A percentile compares a stretch with the other conserved stretches of the same genome.
These are phyloP conservation scores for Emergomyces pasteurianus DNA, from an alignment of 2,329 filamentous ascomycete genomes.

Conservation along the genomic window DNA sequence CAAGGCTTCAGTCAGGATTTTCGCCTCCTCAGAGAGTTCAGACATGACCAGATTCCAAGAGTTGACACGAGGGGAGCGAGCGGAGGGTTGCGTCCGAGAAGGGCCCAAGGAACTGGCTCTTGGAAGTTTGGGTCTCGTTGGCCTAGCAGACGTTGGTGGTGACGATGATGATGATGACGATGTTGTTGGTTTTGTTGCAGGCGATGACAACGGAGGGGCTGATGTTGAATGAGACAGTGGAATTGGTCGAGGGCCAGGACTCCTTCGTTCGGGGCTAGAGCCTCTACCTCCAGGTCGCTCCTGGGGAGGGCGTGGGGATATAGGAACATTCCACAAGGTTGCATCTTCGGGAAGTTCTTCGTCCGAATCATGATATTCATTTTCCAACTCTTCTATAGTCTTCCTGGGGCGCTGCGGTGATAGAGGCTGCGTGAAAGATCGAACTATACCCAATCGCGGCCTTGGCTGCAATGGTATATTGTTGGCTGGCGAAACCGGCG, in stretches of 20 bases:
- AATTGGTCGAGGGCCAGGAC: constrained; percentile 28
- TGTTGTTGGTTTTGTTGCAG: too few species aligned
- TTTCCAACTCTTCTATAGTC: constrained; percentile 37
- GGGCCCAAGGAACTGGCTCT: constrained; percentile 27
- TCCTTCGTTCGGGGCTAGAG: constrained; percentile 32
- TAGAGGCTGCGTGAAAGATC: constrained; percentile 21
- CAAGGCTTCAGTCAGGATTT: constrained; percentile 46
- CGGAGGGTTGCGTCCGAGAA: constrained; percentile 16
- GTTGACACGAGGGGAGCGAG: constrained; percentile 37
- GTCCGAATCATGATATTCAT: constrained; percentile 40
- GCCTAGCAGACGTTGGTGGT: constrained; percentile 11
- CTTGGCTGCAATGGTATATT: constrained; percentile 14
- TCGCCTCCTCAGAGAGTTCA: constrained; percentile 48
- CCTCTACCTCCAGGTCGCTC: constrained; percentile 29
- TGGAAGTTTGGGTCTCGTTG: constrained; percentile 23
- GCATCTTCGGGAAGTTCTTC: constrained; percentile 40
- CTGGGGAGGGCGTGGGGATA: constrained; percentile 33
- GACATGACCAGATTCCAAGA: constrained; percentile 48
- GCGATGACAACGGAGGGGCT: constrained; percentile 15
- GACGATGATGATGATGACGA: too few species aligned
- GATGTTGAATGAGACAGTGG: constrained; percentile 31
- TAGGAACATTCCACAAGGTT: constrained; percentile 39
- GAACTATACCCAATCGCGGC: constrained; percentile 5
- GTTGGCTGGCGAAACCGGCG: constrained; percentile 15
- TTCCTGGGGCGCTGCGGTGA: constrained; percentile 36